A percentile compares a stretch with the other conserved stretches of the same genome.
phyloP scores from a whole-genome alignment of 2,329 filamentous ascomycete species.

The Paraphaeosphaeria minitans region DNA sequence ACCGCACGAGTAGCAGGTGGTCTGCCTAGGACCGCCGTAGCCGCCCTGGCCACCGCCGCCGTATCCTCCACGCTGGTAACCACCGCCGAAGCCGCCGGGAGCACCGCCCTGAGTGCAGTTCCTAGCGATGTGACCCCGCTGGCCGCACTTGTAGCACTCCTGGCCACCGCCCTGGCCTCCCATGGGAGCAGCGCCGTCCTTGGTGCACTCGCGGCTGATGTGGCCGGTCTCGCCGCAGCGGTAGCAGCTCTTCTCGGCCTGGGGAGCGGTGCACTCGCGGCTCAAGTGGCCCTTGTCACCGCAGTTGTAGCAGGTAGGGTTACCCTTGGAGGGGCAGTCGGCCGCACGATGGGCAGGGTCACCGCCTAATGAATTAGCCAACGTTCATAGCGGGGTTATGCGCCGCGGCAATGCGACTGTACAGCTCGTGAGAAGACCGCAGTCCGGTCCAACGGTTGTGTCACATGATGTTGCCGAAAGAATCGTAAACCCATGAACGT shows the following conservation, averaged over 20 bases:
- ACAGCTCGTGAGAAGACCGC: background rate
- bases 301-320: slow-evolving; percentile 56
- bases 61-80: slow-evolving; percentile 51
- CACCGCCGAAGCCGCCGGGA: slow-evolving; percentile 56
- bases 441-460: background rate
- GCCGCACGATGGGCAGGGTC: slow-evolving; percentile 56
- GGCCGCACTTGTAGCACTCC: slow-evolving; percentile 98
- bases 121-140: slow-evolving; percentile 93
- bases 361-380: slow-evolving; percentile 47
- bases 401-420: background rate
- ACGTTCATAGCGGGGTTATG: background rate
- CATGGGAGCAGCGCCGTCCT: slow-evolving; percentile 56
- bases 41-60: slow-evolving; percentile 55
- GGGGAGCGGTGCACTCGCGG: slow-evolving; percentile 87
- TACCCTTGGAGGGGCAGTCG: slow-evolving; percentile 58
- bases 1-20: slow-evolving; percentile 96
- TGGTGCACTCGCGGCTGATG: slow-evolving; percentile 83
- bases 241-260: slow-evolving; percentile 81
- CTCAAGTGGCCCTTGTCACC: slow-evolving; percentile 58
- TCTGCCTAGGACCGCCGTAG: slow-evolving; percentile 49
- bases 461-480: slow-evolving; percentile 21
- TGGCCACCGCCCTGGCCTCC: slow-evolving; percentile 53
- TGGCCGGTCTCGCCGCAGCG: slow-evolving; percentile 82
- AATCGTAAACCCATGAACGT: slow-evolving; percentile 25
- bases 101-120: slow-evolving; percentile 74